Conservation (phyloP, 164 flowering plant species). For the Buxus sempervirens region DNA sequence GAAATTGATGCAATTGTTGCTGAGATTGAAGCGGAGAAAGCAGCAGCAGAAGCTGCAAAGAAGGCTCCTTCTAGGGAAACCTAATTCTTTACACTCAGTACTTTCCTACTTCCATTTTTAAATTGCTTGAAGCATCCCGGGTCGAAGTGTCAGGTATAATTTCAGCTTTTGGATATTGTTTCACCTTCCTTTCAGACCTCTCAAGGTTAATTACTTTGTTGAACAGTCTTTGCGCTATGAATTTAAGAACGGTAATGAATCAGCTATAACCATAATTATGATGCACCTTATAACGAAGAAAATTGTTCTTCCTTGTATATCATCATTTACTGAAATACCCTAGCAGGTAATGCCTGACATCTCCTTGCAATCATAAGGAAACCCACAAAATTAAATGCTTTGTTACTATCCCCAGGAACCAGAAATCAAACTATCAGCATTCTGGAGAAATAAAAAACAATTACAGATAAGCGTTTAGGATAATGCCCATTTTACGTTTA, state of each 20-base stretch:
- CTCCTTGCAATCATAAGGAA: too few species aligned
- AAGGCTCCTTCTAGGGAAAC: constrained; percentile 77
- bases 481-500: too few species aligned
- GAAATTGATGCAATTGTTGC: constrained; percentile 93
- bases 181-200: not conserved
- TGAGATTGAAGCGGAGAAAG: constrained; percentile 96
- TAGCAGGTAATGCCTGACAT: too few species aligned
- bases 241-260: constrained; percentile 1
- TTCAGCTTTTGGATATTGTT: not conserved
- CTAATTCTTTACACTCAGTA: constrained; percentile 13
- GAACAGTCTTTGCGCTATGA: not conserved
- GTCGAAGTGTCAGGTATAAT: not conserved
- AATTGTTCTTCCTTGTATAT: too few species aligned
- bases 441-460: too few species aligned
- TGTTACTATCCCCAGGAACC: too few species aligned
- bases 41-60: constrained; percentile 96
- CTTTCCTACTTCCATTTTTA: not conserved
- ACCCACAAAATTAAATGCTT: too few species aligned
- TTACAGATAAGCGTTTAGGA: too few species aligned
- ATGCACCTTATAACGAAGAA: too few species aligned
- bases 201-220: not conserved
- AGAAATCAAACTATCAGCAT: too few species aligned
- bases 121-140: not conserved
- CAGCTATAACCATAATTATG: not conserved
- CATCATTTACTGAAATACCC: too few species aligned